Evolutionary conservation across 2,329 filamentous ascomycete genomes (phyloP), one percentile per base, ranked within the genome.

Genomic region (Xylaria sp.): DNA sequence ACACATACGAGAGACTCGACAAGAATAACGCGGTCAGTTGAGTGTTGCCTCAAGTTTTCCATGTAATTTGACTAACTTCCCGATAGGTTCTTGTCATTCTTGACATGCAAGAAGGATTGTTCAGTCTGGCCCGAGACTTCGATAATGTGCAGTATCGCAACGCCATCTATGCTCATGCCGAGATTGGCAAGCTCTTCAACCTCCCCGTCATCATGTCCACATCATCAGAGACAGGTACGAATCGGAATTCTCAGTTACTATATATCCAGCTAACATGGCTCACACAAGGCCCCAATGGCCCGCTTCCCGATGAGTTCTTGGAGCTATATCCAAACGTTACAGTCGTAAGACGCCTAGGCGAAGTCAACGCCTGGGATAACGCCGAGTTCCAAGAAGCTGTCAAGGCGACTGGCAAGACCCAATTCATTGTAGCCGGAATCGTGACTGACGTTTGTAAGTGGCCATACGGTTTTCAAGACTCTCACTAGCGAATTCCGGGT

Each of bases 301-400:
- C 86, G 1, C 81, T 93, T 1, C 89, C 90, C 9, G 88, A 90
- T 73, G 91, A 93, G 74, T 91, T 94, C 69, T 77, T 86, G 4
- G 84, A 89, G 12, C 85, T 90, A 86, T 89, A 92, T 75, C 91
- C 91, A 30, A 80, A 87, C 54, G 87, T 89, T 0, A 87, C 91
- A 0, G 81, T 93, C 11, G 86, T 94, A 75, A 83, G 85, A 73
- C 88, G 92, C 42, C 85, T 90, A 69, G 91, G 92, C 47, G 89
- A 94, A 76, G 90, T 94, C 74, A 87, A 93, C 75, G 91, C 92
- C 2, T 93, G 90, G 92, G 92, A 94, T 76, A 93, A 92, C 73
- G 72, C 84, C 2, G 86, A 91, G 0, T 93, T 94, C 82, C 85
- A 85, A 42, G 82, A 82, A 1, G 91, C 92, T 1, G 84, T 94